Evolutionary conservation across 345 rosid species (phyloP), one percentile per base, ranked within the genome.

Genomic region (Citrus sp.): DNA sequence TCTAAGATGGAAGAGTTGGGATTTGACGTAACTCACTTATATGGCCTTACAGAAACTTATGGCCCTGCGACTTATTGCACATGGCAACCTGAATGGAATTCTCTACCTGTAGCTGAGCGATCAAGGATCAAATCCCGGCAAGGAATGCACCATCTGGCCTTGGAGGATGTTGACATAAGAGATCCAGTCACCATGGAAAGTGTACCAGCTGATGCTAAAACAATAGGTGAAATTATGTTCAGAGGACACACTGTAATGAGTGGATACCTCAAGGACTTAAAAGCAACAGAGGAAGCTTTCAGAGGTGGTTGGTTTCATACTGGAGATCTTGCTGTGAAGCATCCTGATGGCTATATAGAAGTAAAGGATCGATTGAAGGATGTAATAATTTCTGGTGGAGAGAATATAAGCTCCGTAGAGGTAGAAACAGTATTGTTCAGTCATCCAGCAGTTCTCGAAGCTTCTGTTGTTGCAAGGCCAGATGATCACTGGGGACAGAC

Each of bases 401-500:
- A 95, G 83, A 92, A 93, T 79, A 90, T 95, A 77, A 88, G 94
- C 85, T 67, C 91, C 0, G 82, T 93, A 0, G 94, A 95, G 77
- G 89, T 93, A 0, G 97, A 93, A 68, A 81, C 89, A 9, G 86
- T 85, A 79, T 71, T 95, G 75, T 86, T 79, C 61, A 51, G 84
- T 25, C 99, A 95, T 54, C 89, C 94, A 0, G 91, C 88, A 22
- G 85, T 95, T 82, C 83, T 87, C 10, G 98, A 95, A 80, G 98
- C 83, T 0, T 93, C 98, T 7, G 97, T 95, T 42, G 97, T 93
- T 1, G 93, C 88, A 0, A 81, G 93, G 69, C 97, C 92, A 0
- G 98, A 95, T 77, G 77, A 87, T 80, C 87, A 89, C 2, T 93
- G 97, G 95, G 98, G 98, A 66, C 89, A 95, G 59, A 90, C 97